Conservation (phyloP, 164 flowering plant genomes). For the grape (Vitis vinifera) region ASM3070453v1 NC_081815.1:5167501-5168000, state of each 20-base stretch:
- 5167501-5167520: too few species aligned
- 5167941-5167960: slow-evolving; percentile 73
- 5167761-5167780: neutral
- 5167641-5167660: neutral
- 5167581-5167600: neutral
- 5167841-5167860: neutral
- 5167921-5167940: slow-evolving; percentile 81
- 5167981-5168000: slow-evolving; percentile 87
- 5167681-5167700: too few species aligned
- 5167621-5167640: too few species aligned
- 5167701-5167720: too few species aligned
- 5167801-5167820: neutral
- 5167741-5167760: neutral
- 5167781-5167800: neutral
- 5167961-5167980: slow-evolving; percentile 89
- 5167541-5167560: neutral
- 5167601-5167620: too few species aligned
- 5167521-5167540: neutral
- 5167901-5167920: slow-evolving; percentile 82
- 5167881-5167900: slow-evolving; percentile 46
- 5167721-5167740: neutral
- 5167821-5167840: neutral
- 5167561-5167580: neutral
- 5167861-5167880: neutral
- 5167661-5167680: too few species aligned